phyloP scores from a whole-genome alignment of 2,329 filamentous ascomycete species.

The Colletotrichum gloeosporioides region DNA sequence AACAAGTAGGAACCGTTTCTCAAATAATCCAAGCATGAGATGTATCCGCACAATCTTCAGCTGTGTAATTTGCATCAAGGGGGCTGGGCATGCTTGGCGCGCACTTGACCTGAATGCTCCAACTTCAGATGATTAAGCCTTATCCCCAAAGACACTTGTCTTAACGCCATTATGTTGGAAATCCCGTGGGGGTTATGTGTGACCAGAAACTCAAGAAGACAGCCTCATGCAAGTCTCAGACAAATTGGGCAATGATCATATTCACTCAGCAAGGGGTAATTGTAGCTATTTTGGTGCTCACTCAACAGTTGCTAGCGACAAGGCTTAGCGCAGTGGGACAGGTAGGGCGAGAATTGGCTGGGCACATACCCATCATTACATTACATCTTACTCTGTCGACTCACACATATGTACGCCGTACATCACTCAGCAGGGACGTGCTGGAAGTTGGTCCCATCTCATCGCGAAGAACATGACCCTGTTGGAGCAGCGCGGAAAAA shows the following conservation, averaged over 20 bases:
- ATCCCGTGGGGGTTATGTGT: neutral
- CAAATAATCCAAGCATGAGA: neutral
- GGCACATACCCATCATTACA: neutral
- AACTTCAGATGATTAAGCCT: neutral
- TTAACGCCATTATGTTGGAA: neutral
- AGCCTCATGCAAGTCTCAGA: neutral
- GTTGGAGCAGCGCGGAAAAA: neutral
- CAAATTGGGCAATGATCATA: neutral
- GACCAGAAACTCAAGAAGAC: neutral
- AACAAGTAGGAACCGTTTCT: neutral
- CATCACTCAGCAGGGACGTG: neutral
- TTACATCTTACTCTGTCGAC: neutral
- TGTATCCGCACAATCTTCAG: neutral
- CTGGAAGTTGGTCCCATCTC: neutral
- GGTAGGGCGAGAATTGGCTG: neutral
- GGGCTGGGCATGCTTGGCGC: neutral
- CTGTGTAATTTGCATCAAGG: neutral
- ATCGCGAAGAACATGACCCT: neutral
- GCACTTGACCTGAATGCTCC: neutral
- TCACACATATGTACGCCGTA: neutral
- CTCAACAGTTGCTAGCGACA: neutral
- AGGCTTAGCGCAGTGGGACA: neutral
- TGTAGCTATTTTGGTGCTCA: neutral
- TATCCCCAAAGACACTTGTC: neutral
- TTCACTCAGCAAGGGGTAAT: neutral